phyloP scores from a whole-genome alignment of 495 filamentous ascomycete genomes.

The Clavariopsis aquatica region DNA sequence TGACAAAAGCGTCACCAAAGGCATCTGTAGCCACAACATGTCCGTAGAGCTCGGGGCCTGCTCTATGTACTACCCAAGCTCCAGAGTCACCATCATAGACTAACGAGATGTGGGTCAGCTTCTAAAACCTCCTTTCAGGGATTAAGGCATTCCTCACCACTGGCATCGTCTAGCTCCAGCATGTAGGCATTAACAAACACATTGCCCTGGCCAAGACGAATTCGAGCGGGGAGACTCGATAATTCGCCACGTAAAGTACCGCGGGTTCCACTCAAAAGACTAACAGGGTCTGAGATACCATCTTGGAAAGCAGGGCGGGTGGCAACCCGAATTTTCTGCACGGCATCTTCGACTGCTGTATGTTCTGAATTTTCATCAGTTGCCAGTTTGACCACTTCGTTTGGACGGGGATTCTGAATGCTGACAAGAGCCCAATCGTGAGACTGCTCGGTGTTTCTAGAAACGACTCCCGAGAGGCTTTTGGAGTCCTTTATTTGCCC shows the following conservation, averaged over 20 bases:
- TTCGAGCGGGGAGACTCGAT: neutral
- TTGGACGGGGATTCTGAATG: neutral
- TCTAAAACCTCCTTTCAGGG: too few species aligned
- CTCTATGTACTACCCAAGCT: neutral
- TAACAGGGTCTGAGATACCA: neutral
- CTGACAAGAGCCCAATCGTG: neutral
- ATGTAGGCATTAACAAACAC: neutral
- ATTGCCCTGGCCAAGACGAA: neutral
- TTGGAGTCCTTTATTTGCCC: neutral
- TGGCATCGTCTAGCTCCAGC: neutral
- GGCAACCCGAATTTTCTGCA: neutral
- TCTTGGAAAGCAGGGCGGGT: neutral
- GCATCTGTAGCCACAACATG: neutral
- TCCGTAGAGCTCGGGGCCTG: neutral
- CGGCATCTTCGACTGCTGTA: neutral
- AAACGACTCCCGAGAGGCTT: neutral
- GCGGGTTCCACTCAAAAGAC: neutral
- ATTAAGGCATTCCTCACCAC: neutral
- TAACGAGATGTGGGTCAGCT: neutral
- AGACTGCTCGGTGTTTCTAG: neutral
- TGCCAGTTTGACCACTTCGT: neutral
- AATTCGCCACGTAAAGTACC: neutral
- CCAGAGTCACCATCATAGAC: conserved; percentile 1
- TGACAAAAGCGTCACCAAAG: conserved; percentile 1
- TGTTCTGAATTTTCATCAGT: neutral